phyloP scores from a whole-genome alignment of 1,139 yeast genomes.

The Hansenula lynferdii region DNA sequence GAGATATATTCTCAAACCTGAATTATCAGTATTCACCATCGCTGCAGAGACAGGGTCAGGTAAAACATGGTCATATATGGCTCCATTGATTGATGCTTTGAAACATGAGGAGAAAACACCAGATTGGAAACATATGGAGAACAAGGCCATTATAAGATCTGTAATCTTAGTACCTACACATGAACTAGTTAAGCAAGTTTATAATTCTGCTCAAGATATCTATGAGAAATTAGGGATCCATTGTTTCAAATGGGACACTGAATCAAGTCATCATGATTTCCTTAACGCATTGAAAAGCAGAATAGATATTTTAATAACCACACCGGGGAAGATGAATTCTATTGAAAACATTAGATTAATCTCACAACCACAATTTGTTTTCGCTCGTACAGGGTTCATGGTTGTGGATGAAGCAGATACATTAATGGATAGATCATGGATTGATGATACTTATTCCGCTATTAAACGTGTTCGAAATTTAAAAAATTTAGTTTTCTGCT shows the following conservation, averaged over 20 bases:
- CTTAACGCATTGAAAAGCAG: constrained; percentile 44
- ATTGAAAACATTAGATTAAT: constrained; percentile 40
- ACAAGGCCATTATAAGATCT: constrained; percentile 51
- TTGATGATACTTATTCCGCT: constrained; percentile 57
- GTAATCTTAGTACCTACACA: constrained; percentile 83
- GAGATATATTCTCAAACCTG: constrained; percentile 29
- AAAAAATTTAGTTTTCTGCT: constrained; percentile 66
- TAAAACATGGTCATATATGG: constrained; percentile 87
- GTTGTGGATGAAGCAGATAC: constrained; percentile 98
- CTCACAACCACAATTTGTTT: constrained; percentile 42
- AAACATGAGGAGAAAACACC: constrained; percentile 44
- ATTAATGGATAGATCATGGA: constrained; percentile 78
- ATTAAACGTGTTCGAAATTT: constrained; percentile 50
- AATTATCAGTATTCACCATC: constrained; percentile 62
- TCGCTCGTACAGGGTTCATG: constrained; percentile 48
- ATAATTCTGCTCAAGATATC: constrained; percentile 42
- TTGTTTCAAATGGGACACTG: constrained; percentile 53
- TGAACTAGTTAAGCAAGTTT: constrained; percentile 82
- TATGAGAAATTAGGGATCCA: constrained; percentile 37
- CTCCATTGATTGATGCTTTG: constrained; percentile 66
- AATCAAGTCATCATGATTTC: constrained; percentile 44
- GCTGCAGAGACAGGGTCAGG: constrained; percentile 99
- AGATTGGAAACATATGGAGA: constrained; percentile 28
- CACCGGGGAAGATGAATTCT: constrained; percentile 65
- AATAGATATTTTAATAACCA: constrained; percentile 76